Percentiles rank a stretch among this genome's conserved stretches.
Evolutionary conservation across 2,329 filamentous ascomycete genomes (phyloP).

Genomic region (Colletotrichum incanum): DNA sequence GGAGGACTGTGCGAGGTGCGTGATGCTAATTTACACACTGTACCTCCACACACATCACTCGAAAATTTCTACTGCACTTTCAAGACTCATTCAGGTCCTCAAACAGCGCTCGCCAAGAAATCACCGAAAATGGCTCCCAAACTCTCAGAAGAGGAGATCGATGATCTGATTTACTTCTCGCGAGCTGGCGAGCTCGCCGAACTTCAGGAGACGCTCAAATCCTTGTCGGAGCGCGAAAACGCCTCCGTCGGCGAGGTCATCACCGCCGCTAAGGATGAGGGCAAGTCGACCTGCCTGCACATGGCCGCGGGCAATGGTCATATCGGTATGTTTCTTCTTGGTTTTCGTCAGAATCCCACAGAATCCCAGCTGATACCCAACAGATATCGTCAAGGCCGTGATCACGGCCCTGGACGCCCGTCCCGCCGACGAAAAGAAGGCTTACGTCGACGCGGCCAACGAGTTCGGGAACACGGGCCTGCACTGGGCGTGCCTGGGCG

Average conservation of each 20-base stretch:
- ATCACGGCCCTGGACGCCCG: slow-evolving; percentile 60
- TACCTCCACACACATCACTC: slow-evolving; percentile 40
- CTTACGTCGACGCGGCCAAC: slow-evolving; percentile 80
- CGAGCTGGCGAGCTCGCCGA: slow-evolving; percentile 83
- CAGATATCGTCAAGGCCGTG: slow-evolving; percentile 63
- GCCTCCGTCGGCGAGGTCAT: slow-evolving; percentile 76
- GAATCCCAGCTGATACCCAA: not conserved
- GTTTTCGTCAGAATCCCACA: not conserved
- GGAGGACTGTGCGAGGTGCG: slow-evolving; percentile 36
- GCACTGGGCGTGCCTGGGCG: slow-evolving; percentile 94
- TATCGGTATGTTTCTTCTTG: slow-evolving; percentile 68
- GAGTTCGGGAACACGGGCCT: slow-evolving; percentile 89
- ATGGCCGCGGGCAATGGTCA: slow-evolving; percentile 96
- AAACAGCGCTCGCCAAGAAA: slow-evolving; percentile 3
- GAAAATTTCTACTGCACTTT: slow-evolving; percentile 42
- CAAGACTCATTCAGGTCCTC: slow-evolving; percentile 26
- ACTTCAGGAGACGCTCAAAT: slow-evolving; percentile 71
- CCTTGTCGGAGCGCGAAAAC: slow-evolving; percentile 74
- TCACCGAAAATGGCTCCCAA: slow-evolving; percentile 61
- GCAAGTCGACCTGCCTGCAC: slow-evolving; percentile 87
- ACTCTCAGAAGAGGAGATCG: slow-evolving; percentile 84
- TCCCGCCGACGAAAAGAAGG: slow-evolving; percentile 58
- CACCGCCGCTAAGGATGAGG: slow-evolving; percentile 78
- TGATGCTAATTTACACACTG: slow-evolving; percentile 16
- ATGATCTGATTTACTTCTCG: slow-evolving; percentile 91